Percentiles rank a stretch among this genome's conserved stretches.
Conservation (phyloP, 345 rosid species). For the Ricinus communis region DNA sequence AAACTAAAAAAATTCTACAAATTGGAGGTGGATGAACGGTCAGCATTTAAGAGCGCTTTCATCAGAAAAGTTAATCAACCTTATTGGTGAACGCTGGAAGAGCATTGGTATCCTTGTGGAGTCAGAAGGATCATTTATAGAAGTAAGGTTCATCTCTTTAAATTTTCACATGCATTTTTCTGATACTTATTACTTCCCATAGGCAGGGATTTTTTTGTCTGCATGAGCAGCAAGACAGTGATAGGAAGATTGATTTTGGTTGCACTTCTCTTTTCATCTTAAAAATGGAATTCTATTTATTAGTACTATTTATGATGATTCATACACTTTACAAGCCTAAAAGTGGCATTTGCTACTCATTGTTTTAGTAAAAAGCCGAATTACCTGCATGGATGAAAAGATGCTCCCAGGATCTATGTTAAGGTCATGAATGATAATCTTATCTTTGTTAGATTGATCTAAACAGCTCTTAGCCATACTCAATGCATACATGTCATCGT, state of each 20-base stretch:
- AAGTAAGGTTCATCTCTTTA: conserved; percentile 45
- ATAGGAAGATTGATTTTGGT: not conserved
- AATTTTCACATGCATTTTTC: not conserved
- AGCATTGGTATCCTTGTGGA: conserved; percentile 53
- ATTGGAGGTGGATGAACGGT: conserved; percentile 95
- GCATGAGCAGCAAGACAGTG: not conserved
- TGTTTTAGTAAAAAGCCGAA: not conserved
- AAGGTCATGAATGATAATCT: not conserved
- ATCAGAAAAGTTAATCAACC: conserved; percentile 52
- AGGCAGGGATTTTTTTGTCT: not conserved
- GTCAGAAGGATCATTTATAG: conserved; percentile 63
- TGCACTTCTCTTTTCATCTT: not conserved
- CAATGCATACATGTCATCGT: not conserved
- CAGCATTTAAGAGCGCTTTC: conserved; percentile 77
- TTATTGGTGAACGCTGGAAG: conserved; percentile 90
- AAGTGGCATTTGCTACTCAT: too few relatives aligned
- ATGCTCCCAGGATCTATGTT: not conserved
- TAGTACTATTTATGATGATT: not conserved
- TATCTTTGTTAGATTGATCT: not conserved
- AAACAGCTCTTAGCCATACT: too few relatives aligned
- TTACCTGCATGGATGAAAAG: not conserved
- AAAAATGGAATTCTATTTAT: not conserved
- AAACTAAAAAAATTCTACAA: conserved; percentile 5
- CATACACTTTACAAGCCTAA: not conserved
- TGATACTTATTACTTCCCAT: not conserved